These are phyloP conservation scores for Ustilago nuda DNA, from an alignment of 1,284 basidiomycete species.

Conservation along the genomic window DNA sequence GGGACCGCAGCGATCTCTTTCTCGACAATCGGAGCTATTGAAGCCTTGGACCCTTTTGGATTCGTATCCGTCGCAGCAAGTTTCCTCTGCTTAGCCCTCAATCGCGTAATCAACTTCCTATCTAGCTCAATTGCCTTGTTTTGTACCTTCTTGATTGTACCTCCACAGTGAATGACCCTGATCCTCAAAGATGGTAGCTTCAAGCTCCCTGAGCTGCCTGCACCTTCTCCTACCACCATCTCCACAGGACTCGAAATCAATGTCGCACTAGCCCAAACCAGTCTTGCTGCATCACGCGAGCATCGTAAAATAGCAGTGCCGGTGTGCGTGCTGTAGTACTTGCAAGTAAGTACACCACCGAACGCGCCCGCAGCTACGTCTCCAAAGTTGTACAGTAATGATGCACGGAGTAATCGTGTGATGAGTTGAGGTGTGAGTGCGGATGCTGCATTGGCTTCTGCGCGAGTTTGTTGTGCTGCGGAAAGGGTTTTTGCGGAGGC, in stretches of 20 bases:
- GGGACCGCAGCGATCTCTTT: neutral
- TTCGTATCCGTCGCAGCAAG: neutral
- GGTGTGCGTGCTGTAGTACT: slow-evolving; percentile 52
- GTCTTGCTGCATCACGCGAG: slow-evolving; percentile 42
- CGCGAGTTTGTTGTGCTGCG: slow-evolving; percentile 2
- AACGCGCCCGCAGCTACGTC: slow-evolving; percentile 46
- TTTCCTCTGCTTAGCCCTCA: slow-evolving; percentile 28
- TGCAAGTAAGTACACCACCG: slow-evolving; percentile 45
- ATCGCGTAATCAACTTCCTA: slow-evolving; percentile 31
- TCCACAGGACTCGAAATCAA: slow-evolving; percentile 39
- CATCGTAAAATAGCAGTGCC: slow-evolving; percentile 53
- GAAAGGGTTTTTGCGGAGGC: slow-evolving; percentile 18
- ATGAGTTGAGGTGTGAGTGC: slow-evolving; percentile 39
- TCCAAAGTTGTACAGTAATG: slow-evolving; percentile 48
- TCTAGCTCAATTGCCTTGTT: slow-evolving; percentile 54
- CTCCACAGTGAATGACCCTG: slow-evolving; percentile 46
- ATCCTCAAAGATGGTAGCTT: slow-evolving; percentile 26
- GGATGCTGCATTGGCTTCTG: neutral
- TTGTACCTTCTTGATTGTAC: slow-evolving; percentile 58
- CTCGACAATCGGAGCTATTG: neutral
- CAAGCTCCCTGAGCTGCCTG: neutral
- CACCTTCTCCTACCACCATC: neutral
- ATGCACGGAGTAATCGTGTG: slow-evolving; percentile 41
- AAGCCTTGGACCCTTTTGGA: neutral
- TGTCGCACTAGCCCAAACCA: slow-evolving; percentile 52